phyloP scores from a whole-genome alignment of 2,329 filamentous ascomycete species.

The Helicocarpus griseus region DNA sequence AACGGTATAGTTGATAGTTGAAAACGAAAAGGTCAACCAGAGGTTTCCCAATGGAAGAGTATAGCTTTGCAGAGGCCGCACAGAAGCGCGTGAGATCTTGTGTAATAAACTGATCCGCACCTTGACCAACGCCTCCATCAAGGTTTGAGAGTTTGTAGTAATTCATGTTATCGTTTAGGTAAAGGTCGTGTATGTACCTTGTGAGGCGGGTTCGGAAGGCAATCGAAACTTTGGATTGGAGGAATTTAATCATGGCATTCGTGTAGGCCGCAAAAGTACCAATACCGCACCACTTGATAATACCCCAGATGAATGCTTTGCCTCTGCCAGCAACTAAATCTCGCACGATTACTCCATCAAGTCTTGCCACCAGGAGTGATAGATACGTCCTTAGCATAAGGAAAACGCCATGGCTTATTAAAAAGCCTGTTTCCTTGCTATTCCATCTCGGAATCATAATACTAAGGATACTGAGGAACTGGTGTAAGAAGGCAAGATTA shows the following conservation, averaged over 20 bases:
- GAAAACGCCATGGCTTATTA: constrained; percentile 82
- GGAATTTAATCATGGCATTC: constrained; percentile 97
- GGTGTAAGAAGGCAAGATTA: constrained; percentile 91
- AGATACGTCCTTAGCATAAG: constrained; percentile 87
- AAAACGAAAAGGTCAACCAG: constrained; percentile 96
- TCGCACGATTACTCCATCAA: constrained; percentile 92
- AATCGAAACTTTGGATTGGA: constrained; percentile 96
- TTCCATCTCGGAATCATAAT: constrained; percentile 96
- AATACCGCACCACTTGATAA: constrained; percentile 90
- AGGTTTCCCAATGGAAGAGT: constrained; percentile 95
- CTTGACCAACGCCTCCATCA: constrained; percentile 84
- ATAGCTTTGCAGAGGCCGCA: constrained; percentile 79
- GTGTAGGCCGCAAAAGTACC: constrained; percentile 92
- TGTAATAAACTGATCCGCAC: constrained; percentile 93
- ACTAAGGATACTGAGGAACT: constrained; percentile 89
- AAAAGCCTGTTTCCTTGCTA: constrained; percentile 86
- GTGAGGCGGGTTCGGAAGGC: constrained; percentile 93
- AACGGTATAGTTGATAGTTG: constrained; percentile 93
- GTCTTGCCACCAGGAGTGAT: constrained; percentile 79
- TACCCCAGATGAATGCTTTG: constrained; percentile 75
- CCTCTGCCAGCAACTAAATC: constrained; percentile 95
- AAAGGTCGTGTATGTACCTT: constrained; percentile 92
- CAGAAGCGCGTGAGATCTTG: constrained; percentile 96
- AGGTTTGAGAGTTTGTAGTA: constrained; percentile 93
- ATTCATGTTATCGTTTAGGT: constrained; percentile 86